Evolutionary conservation across 2,329 filamentous ascomycete genomes (phyloP).

Genomic region (Curvularia hawaiiensis): DNA sequence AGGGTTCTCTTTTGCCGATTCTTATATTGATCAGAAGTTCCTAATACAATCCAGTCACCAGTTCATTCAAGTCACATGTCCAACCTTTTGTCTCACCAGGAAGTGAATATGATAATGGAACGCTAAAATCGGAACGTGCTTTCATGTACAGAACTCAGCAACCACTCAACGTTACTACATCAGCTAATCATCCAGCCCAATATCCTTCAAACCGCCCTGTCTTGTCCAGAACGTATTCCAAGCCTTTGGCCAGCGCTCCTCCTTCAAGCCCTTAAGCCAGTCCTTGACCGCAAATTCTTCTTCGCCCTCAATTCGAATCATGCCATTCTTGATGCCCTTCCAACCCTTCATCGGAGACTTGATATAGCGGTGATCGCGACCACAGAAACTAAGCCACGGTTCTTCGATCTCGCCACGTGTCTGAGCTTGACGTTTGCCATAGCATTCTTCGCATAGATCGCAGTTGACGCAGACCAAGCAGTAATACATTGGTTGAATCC

Average conservation of each 20-base stretch:
- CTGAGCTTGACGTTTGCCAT: not conserved
- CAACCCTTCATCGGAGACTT: not conserved
- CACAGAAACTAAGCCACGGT: not conserved
- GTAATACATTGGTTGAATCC: constrained; percentile 4
- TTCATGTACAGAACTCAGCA: no score
- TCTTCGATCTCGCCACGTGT: not conserved
- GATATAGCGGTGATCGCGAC: not conserved
- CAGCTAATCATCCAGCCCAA: constrained; percentile 1
- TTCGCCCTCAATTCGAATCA: not conserved
- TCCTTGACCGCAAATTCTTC: constrained; percentile 18
- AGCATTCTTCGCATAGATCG: constrained; percentile 3
- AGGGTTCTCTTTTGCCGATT: no score
- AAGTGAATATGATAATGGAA: no score
- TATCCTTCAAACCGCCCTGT: constrained; percentile 20
- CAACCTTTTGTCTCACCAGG: no score
- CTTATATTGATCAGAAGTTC: no score
- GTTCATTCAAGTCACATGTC: no score
- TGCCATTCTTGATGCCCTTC: constrained; percentile 2
- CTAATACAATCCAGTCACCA: no score
- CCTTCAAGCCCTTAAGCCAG: constrained; percentile 24
- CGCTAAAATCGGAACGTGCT: no score
- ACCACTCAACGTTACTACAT: no score
- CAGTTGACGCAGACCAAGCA: not conserved
- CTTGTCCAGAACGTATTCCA: constrained; percentile 27
- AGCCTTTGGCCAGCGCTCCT: constrained; percentile 25